These are phyloP conservation scores for Starmerella sp. DNA, from an alignment of 805 yeast genomes.

Conservation along the genomic window DNA sequence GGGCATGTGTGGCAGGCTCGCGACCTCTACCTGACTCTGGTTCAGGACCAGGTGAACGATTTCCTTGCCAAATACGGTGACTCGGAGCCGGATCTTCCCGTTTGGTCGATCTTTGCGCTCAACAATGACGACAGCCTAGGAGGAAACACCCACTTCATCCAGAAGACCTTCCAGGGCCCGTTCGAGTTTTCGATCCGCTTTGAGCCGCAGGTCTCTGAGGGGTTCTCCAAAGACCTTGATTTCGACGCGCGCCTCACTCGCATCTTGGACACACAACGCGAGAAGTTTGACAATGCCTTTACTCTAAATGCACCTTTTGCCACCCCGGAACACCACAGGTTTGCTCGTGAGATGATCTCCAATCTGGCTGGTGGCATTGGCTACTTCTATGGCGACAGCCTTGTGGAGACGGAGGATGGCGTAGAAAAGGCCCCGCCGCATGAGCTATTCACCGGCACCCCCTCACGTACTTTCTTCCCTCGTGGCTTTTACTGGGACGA, in stretches of 20 bases:
- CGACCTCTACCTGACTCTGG: conserved; percentile 57
- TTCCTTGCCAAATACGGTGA: conserved; percentile 31
- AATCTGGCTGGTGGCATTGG: conserved; percentile 85
- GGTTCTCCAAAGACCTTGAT: conserved; percentile 13
- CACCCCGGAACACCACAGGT: conserved; percentile 35
- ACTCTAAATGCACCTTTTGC: conserved; percentile 43
- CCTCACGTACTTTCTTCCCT: conserved; percentile 89
- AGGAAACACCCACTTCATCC: conserved; percentile 73
- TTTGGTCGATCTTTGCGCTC: conserved; percentile 37
- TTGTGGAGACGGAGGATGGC: conserved; percentile 55
- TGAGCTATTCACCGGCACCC: conserved; percentile 71
- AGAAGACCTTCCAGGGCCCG: conserved; percentile 59
- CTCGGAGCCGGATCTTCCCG: conserved; percentile 31
- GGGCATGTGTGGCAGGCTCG: conserved; percentile 66
- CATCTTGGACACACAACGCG: conserved; percentile 35
- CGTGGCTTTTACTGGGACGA: conserved; percentile 99
- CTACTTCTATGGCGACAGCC: conserved; percentile 70
- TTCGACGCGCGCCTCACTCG: conserved; percentile 26
- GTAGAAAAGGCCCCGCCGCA: conserved; percentile 5
- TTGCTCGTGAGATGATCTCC: conserved; percentile 71
- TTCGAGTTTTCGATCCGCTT: conserved; percentile 66
- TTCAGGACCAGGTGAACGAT: conserved; percentile 56
- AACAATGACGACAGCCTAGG: conserved; percentile 48
- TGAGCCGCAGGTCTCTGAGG: conserved; percentile 28
- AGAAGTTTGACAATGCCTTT: conserved; percentile 11